phyloP scores from a whole-genome alignment of 2,329 filamentous ascomycete genomes.

The Emergomyces pasteurianus region DNA sequence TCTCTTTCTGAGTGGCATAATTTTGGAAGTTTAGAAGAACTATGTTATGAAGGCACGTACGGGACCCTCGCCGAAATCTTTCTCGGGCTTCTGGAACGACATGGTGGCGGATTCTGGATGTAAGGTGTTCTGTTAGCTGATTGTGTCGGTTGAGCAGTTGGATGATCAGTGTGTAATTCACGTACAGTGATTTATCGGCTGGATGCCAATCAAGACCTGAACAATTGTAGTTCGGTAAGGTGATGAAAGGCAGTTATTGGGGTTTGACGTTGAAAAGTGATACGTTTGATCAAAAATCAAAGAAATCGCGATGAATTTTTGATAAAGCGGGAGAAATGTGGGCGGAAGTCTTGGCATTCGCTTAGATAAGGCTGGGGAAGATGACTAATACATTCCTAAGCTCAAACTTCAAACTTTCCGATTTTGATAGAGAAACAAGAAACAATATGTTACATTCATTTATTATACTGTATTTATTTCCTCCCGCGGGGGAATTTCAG shows the following conservation, averaged over 20 bases:
- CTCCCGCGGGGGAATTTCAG: neutral
- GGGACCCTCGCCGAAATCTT: constrained; percentile 82
- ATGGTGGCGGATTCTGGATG: constrained; percentile 41
- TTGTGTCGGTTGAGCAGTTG: neutral
- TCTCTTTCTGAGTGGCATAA: neutral
- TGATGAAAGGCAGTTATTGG: constrained; percentile 51
- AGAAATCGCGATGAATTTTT: neutral
- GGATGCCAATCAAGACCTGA: constrained; percentile 67
- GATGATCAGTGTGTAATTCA: neutral
- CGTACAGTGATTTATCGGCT: neutral
- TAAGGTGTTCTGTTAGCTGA: constrained; percentile 11
- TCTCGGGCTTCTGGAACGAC: constrained; percentile 93
- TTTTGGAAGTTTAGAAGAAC: too few species aligned
- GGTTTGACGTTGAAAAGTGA: neutral
- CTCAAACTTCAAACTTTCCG: neutral
- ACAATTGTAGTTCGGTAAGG: constrained; percentile 62
- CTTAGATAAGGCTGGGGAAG: constrained; percentile 19
- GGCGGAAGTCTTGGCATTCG: constrained; percentile 16
- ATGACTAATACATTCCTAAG: constrained; percentile 7
- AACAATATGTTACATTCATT: too few species aligned
- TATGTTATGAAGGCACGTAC: constrained; percentile 38
- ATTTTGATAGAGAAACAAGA: neutral
- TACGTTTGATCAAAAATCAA: neutral
- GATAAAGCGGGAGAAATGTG: constrained; percentile 3
- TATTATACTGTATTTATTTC: neutral